These are phyloP conservation scores for Effrenium voratum DNA, from an alignment of 73 alveolate genomes.

Conservation along the genomic window DNA sequence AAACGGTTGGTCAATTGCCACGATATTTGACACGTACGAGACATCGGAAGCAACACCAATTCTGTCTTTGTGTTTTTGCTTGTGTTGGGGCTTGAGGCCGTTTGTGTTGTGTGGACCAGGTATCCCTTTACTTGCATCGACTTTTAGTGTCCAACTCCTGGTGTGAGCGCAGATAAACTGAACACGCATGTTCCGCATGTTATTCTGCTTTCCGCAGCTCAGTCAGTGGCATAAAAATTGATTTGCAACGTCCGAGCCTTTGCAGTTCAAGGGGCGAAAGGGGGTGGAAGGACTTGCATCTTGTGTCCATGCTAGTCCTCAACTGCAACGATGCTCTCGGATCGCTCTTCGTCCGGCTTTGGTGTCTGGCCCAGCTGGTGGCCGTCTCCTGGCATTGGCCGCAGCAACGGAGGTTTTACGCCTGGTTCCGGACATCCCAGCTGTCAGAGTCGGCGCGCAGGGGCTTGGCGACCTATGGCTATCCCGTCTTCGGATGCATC, in stretches of 20 bases:
- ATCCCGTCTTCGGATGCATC: constrained; percentile 53
- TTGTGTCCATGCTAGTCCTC: neutral
- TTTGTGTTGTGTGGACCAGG: neutral
- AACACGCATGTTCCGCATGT: no score
- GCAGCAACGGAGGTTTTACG: neutral
- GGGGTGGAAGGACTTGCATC: neutral
- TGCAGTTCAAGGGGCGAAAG: neutral
- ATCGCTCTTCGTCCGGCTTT: neutral
- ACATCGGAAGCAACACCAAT: neutral
- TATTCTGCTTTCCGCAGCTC: neutral
- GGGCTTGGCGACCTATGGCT: constrained; percentile 43
- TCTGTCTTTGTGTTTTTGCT: neutral
- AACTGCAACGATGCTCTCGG: neutral
- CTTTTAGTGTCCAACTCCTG: neutral
- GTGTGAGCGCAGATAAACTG: no score
- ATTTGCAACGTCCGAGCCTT: neutral
- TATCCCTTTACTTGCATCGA: neutral
- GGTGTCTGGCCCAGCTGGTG: constrained; percentile 35
- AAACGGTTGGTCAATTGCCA: neutral
- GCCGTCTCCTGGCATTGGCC: constrained; percentile 35
- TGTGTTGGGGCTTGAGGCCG: neutral
- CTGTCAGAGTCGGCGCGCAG: constrained; percentile 48
- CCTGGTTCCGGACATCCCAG: neutral
- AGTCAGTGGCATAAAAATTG: neutral
- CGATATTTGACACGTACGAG: neutral